A percentile compares a stretch with the other conserved stretches of the same genome.
Evolutionary conservation across 805 yeast species (phyloP).

Genomic region (Schizosaccharomyces pombe): DNA sequence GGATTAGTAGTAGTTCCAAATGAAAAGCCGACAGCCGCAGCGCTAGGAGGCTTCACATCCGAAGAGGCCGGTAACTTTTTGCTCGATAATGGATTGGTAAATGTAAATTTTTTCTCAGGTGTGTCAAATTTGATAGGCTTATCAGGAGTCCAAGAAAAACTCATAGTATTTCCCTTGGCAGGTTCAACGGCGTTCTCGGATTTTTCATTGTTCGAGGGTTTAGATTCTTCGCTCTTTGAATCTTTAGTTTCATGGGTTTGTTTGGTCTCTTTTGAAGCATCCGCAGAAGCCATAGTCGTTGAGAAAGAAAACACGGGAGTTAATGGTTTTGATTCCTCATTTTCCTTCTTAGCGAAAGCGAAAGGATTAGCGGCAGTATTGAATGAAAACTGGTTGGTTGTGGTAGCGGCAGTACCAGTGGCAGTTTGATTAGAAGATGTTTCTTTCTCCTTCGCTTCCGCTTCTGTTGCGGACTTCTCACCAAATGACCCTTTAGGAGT

Average conservation of each 20-base stretch:
- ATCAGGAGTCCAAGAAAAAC: conserved; percentile 3
- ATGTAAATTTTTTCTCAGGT: background rate
- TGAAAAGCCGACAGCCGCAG: background rate
- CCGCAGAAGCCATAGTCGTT: no score
- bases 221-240: background rate
- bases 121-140: conserved; percentile 2
- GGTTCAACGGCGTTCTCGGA: background rate
- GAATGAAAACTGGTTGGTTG: background rate
- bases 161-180: background rate
- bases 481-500: background rate
- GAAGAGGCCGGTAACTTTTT: background rate
- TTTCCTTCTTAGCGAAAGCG: background rate
- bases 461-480: background rate
- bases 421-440: background rate
- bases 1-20: background rate
- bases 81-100: conserved; percentile 2
- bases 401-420: background rate
- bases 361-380: background rate
- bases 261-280: background rate
- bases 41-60: background rate
- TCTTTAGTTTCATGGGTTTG: background rate
- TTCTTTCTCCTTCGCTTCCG: background rate
- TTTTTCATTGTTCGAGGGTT: background rate
- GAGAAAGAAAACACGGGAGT: background rate
- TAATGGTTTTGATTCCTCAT: background rate